Evolutionary conservation across 352 stramenopile genomes (phyloP).

Genomic region (Phytopythium oedochilum): DNA sequence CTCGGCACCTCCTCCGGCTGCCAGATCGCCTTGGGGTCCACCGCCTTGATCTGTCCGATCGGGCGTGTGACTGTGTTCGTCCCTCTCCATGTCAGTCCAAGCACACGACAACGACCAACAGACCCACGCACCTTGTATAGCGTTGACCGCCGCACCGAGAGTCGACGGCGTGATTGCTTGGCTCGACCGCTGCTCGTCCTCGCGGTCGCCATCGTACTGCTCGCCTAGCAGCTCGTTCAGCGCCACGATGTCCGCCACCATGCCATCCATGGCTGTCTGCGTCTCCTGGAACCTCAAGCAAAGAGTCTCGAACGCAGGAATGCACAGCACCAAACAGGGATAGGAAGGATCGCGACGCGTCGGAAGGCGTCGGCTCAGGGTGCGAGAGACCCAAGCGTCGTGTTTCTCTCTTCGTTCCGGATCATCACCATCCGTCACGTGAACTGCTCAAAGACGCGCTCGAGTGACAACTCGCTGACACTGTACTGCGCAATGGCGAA

Average conservation of each 20-base stretch:
- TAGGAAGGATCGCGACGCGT: background rate
- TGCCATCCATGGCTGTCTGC: slow-evolving; percentile 18
- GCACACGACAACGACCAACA: background rate
- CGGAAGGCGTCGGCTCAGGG: background rate
- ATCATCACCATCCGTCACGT: slow-evolving; percentile 24
- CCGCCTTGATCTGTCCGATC: slow-evolving; percentile 63
- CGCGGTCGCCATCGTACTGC: slow-evolving; percentile 19
- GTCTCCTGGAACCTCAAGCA: background rate
- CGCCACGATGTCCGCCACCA: slow-evolving; percentile 24
- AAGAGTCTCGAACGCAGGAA: background rate
- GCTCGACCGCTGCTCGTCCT: slow-evolving; percentile 8
- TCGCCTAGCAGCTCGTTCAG: slow-evolving; percentile 27
- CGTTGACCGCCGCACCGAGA: slow-evolving; percentile 12
- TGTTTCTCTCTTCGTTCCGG: too few relatives aligned
- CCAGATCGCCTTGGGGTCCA: slow-evolving; percentile 73
- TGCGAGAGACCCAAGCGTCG: too few relatives aligned
- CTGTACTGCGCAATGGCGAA: slow-evolving; percentile 88
- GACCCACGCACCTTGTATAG: slow-evolving; percentile 23
- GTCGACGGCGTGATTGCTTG: slow-evolving; percentile 23
- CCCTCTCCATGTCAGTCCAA: background rate
- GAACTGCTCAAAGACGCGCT: slow-evolving; percentile 93
- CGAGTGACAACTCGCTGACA: slow-evolving; percentile 89
- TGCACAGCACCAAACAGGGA: too few relatives aligned
- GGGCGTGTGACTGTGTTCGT: slow-evolving; percentile 37
- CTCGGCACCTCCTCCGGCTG: slow-evolving; percentile 60